Conservation (phyloP, 441 rosid species). For the Erodium moschatum region DNA sequence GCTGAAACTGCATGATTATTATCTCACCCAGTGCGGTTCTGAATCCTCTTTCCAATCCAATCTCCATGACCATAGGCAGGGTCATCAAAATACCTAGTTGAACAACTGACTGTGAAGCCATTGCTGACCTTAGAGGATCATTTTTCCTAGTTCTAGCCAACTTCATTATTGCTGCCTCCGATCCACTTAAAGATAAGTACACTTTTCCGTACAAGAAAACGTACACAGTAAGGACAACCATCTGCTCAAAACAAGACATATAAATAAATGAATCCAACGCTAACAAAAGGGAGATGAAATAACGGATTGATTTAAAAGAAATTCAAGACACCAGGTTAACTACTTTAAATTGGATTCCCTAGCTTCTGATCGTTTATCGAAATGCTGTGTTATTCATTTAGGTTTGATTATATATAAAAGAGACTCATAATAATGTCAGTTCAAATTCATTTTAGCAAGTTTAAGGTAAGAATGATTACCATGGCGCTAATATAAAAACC, state of each 20-base stretch:
- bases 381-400: no score
- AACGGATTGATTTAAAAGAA: no score
- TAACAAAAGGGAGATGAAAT: no score
- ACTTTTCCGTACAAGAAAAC: constrained; percentile 75
- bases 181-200: constrained; percentile 75
- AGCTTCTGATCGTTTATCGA: no score
- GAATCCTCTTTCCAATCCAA: constrained; percentile 89
- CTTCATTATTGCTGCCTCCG: constrained; percentile 69
- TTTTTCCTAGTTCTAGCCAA: constrained; percentile 53
- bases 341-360: no score
- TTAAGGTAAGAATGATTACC: no score
- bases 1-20: constrained; percentile 88
- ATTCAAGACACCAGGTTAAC: no score
- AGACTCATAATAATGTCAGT: no score
- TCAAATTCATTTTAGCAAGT: no score
- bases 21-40: constrained; percentile 77
- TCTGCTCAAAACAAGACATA: constrained; percentile 34
- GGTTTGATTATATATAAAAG: no score
- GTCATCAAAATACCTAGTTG: constrained; percentile 74
- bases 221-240: constrained; percentile 64
- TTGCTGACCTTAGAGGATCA: constrained; percentile 64
- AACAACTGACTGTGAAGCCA: constrained; percentile 85
- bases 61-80: constrained; percentile 93
- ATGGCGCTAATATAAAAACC: constrained; percentile 76
- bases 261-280: no score